Base-by-base conservation (phyloP, 495 filamentous ascomycete species). In the Tuber brumale region DNA sequence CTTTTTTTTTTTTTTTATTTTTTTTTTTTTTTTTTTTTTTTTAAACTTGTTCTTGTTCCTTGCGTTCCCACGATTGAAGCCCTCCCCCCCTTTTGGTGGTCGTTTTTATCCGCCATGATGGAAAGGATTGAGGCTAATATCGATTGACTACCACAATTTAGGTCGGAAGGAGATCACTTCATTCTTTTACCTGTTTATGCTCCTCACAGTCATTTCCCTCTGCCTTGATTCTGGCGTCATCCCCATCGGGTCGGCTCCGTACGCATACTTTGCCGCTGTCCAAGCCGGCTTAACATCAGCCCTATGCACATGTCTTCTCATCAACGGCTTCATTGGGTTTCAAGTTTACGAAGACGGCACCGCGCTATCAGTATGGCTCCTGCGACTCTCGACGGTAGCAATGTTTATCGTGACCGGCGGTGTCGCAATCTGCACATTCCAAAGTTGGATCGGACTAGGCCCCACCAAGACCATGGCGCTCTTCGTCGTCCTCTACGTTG, bases 321-420 rank as follows among this genome's bases (percentile, higher is more conserved):
- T 99, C 87, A 98, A 98, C 84, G 95, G 96, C 43, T 99, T 99
- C 83, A 95, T 99, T 61, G 95, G 95, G 48, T 99, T 98, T 85
- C 96, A 98, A 85, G 88, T 99, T 8, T 99, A 98, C 84, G 95
- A 99, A 84, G 95, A 99, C 83, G 95, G 95, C n/a, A 99, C 95
- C 2, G 91, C 91, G 12, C 87, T 97, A 48, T 97, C 95, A 0
- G 90, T 99, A 43, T 99, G 95, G 95, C 89, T 97, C 75, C 87
- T 99, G 72, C 91, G 96, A 44, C 81, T 92, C 18, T 90, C 87
- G 75, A 95, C 93, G 4, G 85, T 91, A 2, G 89, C 86, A 72
- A 95, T 96, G 87, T 98, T 97, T 85, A 84, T 92, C 75, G 89
- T 99, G 82, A 92, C 92, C 48, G 93, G 93, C 80, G 89, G 94